Evolutionary conservation across 2,329 filamentous ascomycete genomes (phyloP).

Genomic region (Fusarium sacchari): DNA sequence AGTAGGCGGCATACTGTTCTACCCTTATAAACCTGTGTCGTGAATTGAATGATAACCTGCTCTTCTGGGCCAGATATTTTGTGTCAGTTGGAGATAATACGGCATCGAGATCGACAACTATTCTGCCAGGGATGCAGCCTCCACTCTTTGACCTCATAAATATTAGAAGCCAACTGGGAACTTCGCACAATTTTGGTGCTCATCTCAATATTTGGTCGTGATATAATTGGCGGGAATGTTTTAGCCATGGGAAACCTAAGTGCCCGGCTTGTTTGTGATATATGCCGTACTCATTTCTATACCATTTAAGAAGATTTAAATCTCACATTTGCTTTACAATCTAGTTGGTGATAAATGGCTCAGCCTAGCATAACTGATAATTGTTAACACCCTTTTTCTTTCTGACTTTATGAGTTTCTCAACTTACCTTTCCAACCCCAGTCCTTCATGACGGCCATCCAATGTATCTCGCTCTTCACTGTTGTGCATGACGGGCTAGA

Average conservation of each 20-base stretch:
- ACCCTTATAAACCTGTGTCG: too few species aligned
- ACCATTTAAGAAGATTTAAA: neutral
- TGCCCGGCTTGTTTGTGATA: neutral
- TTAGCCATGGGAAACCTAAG: fast-evolving
- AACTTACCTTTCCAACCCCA: neutral
- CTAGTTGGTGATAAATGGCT: fast-evolving
- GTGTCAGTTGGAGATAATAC: neutral
- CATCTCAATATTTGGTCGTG: fast-evolving
- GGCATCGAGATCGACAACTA: neutral
- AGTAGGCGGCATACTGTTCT: fast-evolving
- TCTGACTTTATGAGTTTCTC: fast-evolving
- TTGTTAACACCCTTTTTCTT: neutral
- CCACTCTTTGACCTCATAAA: neutral
- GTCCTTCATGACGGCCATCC: neutral
- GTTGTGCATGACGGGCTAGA: neutral
- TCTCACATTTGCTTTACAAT: fast-evolving
- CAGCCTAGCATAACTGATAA: neutral
- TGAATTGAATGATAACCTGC: fast-evolving
- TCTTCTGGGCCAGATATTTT: neutral
- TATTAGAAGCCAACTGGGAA: neutral
- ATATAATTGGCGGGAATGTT: neutral
- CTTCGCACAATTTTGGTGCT: fast-evolving
- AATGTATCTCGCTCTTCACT: neutral
- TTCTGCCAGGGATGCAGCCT: neutral
- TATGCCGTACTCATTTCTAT: neutral